Evolutionary conservation across 202 grass and related monocot species (phyloP).

Genomic region (Digitaria exilis): DNA sequence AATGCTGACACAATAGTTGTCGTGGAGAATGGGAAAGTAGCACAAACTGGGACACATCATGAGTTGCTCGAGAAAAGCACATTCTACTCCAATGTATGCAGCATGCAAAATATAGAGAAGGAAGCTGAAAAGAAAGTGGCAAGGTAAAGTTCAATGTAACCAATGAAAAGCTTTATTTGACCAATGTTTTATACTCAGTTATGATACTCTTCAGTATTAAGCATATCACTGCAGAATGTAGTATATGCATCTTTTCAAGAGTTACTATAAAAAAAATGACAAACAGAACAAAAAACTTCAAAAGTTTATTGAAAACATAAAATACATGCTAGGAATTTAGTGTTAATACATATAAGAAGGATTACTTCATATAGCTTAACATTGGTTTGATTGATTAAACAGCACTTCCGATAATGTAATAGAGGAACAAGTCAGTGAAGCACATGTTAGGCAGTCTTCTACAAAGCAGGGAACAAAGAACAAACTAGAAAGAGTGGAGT

Average conservation of each 20-base stretch:
- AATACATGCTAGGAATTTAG: constrained; percentile 11
- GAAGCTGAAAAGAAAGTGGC: constrained; percentile 22
- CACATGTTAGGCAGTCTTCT: constrained; percentile 23
- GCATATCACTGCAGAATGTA: background rate
- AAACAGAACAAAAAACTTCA: constrained; percentile 14
- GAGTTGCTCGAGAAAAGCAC: constrained; percentile 56
- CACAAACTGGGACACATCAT: constrained; percentile 63
- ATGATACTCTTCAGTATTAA: background rate
- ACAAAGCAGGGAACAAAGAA: constrained; percentile 41
- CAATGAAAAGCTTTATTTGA: constrained; percentile 29
- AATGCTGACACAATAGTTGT: constrained; percentile 68
- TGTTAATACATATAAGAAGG: constrained; percentile 30
- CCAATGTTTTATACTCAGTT: background rate
- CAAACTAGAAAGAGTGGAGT: constrained; percentile 28
- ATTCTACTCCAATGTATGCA: constrained; percentile 55
- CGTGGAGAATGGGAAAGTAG: constrained; percentile 64
- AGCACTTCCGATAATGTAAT: constrained; percentile 39
- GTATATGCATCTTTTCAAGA: constrained; percentile 19
- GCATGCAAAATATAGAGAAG: constrained; percentile 57
- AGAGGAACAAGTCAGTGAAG: constrained; percentile 37
- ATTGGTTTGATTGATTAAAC: constrained; percentile 38
- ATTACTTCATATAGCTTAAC: constrained; percentile 28
- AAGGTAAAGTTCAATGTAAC: constrained; percentile 48
- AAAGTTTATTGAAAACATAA: constrained; percentile 13
- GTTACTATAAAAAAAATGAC: constrained; percentile 18